phyloP scores from a whole-genome alignment of 768 basidiomycete genomes.

The Daedalea quercina region DNA sequence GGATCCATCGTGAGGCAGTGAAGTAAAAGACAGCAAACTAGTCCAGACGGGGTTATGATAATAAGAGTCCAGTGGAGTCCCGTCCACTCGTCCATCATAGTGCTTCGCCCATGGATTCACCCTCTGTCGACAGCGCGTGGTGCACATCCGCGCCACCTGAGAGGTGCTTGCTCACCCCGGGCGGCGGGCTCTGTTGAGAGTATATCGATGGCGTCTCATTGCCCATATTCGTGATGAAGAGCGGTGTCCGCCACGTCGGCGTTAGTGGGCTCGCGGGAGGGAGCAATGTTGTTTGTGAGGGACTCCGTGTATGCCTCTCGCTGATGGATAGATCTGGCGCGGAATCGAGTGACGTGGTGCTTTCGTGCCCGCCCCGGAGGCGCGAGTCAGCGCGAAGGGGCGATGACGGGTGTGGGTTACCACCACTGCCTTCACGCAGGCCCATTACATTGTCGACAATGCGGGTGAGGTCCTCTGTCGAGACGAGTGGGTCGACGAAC shows the following conservation, averaged over 20 bases:
- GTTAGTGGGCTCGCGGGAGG: slow-evolving; percentile 9
- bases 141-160: not conserved
- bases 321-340: not conserved
- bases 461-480: slow-evolving; percentile 19
- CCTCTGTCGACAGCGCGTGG: not conserved
- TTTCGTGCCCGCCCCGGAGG: not conserved
- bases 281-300: slow-evolving; percentile 12
- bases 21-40: too few species aligned
- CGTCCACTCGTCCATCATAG: not conserved
- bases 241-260: slow-evolving; percentile 8
- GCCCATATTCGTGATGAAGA: slow-evolving; percentile 18
- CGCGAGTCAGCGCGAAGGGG: not conserved
- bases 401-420: not conserved
- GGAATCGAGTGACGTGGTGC: not conserved
- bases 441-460: slow-evolving; percentile 26
- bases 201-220: slow-evolving; percentile 9
- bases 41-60: too few species aligned
- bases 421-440: not conserved
- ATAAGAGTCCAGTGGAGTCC: too few species aligned
- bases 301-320: slow-evolving; percentile 3
- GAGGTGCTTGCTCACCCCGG: not conserved
- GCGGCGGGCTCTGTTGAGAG: not conserved
- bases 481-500: slow-evolving; percentile 23
- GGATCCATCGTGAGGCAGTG: too few species aligned
- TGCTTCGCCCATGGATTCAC: slow-evolving; percentile 3